These are phyloP conservation scores for Betula pendula DNA, from an alignment of 306 rosid genomes.

Conservation along the genomic window DNA sequence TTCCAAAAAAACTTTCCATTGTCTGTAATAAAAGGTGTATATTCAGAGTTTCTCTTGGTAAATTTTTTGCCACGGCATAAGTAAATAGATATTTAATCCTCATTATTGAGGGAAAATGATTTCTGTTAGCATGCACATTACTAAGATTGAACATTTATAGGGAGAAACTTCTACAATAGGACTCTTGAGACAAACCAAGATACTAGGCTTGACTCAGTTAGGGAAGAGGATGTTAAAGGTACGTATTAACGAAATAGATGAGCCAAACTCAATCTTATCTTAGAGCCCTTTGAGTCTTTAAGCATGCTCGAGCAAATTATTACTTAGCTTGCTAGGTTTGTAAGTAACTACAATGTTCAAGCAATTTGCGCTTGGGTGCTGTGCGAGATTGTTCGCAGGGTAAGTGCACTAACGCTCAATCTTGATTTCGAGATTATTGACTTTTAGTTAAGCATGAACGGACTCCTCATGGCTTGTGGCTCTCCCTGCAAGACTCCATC, in stretches of 20 bases:
- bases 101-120: not conserved
- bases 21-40: not conserved
- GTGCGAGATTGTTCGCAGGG: not conserved
- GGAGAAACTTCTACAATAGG: not conserved
- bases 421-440: not conserved
- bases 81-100: not conserved
- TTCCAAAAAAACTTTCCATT: not conserved
- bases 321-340: constrained; percentile 14
- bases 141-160: too few species aligned
- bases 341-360: not conserved
- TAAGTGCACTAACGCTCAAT: too few species aligned
- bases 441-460: constrained; percentile 10
- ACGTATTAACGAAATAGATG: not conserved
- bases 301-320: constrained; percentile 11
- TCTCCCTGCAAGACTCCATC: not conserved
- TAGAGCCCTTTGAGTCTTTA: not conserved
- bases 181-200: not conserved
- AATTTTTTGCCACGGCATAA: not conserved
- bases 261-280: constrained; percentile 1
- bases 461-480: not conserved
- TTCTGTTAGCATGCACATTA: not conserved
- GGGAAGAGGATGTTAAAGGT: constrained; percentile 13
- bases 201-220: not conserved
- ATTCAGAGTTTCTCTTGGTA: not conserved
- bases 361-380: not conserved